A percentile compares a stretch with the other conserved stretches of the same genome.
Conservation (phyloP, 169 alveolate genomes). For the Cryptosporidium meleagridis region DNA sequence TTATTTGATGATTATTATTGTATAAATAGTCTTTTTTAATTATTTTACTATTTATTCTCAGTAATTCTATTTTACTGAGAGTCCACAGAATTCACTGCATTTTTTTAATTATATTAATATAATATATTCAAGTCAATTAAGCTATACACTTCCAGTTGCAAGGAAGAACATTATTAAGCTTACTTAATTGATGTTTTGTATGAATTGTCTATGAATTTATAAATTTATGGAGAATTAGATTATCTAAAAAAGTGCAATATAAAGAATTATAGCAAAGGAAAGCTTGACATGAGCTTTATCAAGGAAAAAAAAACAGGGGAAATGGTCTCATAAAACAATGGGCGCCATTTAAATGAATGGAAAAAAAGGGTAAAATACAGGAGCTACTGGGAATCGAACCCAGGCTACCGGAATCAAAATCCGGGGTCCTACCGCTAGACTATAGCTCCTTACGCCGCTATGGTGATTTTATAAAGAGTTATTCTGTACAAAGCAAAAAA, state of each 20-base stretch:
- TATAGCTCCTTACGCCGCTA: conserved; percentile 57
- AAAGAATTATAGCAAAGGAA: too few species aligned
- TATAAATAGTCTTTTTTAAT: neutral
- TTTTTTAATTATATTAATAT: too few species aligned
- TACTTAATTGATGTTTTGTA: too few species aligned
- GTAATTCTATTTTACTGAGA: neutral
- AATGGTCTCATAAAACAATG: neutral
- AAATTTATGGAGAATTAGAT: too few species aligned
- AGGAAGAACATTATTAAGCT: too few species aligned
- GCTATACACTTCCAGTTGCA: too few species aligned
- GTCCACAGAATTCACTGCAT: neutral
- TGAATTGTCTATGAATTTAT: too few species aligned
- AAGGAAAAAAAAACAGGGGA: neutral
- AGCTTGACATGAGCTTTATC: too few species aligned
- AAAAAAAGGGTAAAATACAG: neutral
- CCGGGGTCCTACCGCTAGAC: conserved; percentile 79
- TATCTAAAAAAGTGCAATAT: too few species aligned
- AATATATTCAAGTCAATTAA: neutral
- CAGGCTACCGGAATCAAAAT: conserved; percentile 77
- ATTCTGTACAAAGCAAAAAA: neutral
- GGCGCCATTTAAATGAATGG: neutral
- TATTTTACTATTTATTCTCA: neutral
- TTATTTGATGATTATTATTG: too few species aligned
- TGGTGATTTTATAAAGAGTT: neutral
- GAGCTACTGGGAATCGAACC: conserved; percentile 77